Conservation (phyloP, 2,329 filamentous ascomycete genomes). For the Alternaria sp. region DNA sequence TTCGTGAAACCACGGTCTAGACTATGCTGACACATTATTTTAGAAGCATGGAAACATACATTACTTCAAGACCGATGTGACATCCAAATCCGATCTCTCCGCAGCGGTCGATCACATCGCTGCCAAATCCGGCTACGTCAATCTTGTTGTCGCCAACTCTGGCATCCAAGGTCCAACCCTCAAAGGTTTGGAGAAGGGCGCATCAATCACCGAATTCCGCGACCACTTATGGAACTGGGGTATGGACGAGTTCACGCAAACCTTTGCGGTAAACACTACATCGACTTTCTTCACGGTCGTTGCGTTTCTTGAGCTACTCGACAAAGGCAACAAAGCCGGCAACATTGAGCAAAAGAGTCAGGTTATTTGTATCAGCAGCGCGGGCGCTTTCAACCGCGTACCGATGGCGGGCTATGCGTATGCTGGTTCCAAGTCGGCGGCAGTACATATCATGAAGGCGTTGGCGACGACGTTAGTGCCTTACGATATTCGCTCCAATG, state of each 20-base stretch:
- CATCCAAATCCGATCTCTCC: slow-evolving; percentile 22
- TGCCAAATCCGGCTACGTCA: slow-evolving; percentile 24
- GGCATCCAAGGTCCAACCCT: slow-evolving; percentile 24
- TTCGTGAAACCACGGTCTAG: no score
- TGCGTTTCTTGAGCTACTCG: slow-evolving; percentile 51
- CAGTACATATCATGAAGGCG: slow-evolving; percentile 54
- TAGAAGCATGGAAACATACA: slow-evolving; percentile 13
- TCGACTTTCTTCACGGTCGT: slow-evolving; percentile 50
- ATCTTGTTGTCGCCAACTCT: slow-evolving; percentile 32
- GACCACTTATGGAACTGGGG: slow-evolving; percentile 12
- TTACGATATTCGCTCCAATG: slow-evolving; percentile 56
- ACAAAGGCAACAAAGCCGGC: slow-evolving; percentile 44
- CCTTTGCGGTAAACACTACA: slow-evolving; percentile 39
- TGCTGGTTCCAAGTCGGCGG: slow-evolving; percentile 46
- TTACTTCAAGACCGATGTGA: slow-evolving; percentile 27
- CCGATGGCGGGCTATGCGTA: slow-evolving; percentile 24
- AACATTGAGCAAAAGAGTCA: slow-evolving; percentile 11
- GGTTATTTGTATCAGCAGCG: neutral
- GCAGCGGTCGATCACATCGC: slow-evolving; percentile 18
- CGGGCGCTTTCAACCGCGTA: slow-evolving; percentile 20
- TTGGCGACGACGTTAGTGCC: slow-evolving; percentile 51
- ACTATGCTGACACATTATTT: neutral
- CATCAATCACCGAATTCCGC: slow-evolving; percentile 2
- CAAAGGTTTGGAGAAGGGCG: neutral
- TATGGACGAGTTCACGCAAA: slow-evolving; percentile 34